A percentile compares a stretch with the other conserved stretches of the same genome.
phyloP scores from a whole-genome alignment of 306 rosid species.

The Styphnolobium japonicum region DNA sequence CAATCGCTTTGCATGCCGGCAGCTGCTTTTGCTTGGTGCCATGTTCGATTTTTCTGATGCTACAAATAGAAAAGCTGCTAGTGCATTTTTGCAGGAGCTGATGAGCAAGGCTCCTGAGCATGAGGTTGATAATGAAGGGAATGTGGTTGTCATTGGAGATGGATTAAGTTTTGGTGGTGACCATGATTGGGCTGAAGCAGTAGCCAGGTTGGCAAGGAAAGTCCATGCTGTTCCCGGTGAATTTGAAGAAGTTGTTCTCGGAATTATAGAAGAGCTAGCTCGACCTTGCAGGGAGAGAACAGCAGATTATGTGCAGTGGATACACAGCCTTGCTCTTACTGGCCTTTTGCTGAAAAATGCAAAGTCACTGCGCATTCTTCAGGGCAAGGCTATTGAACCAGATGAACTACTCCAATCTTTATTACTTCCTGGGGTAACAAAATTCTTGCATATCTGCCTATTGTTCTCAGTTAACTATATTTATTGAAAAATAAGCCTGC shows the following conservation, averaged over 20 bases:
- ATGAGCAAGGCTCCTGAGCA: constrained; percentile 78
- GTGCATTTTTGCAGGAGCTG: constrained; percentile 78
- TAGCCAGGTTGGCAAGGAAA: constrained; percentile 66
- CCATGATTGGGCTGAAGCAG: constrained; percentile 85
- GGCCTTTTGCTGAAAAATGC: constrained; percentile 80
- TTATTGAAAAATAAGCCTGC: not conserved
- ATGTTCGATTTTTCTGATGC: constrained; percentile 91
- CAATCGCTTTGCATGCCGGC: constrained; percentile 78
- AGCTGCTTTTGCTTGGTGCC: constrained; percentile 82
- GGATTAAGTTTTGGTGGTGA: constrained; percentile 95
- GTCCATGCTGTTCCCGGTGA: constrained; percentile 86
- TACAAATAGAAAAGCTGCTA: constrained; percentile 72
- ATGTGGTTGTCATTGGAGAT: constrained; percentile 81
- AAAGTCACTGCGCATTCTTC: constrained; percentile 53
- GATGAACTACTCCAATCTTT: constrained; percentile 68
- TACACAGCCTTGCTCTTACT: constrained; percentile 78
- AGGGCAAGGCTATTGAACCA: constrained; percentile 65
- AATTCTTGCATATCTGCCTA: not conserved
- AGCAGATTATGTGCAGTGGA: constrained; percentile 85
- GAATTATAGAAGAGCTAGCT: constrained; percentile 69
- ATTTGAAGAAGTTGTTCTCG: constrained; percentile 77
- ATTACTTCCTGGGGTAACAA: constrained; percentile 84
- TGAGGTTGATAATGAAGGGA: constrained; percentile 78
- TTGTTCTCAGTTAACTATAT: not conserved
- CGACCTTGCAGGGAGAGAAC: constrained; percentile 92